Conservation (phyloP, 768 basidiomycete genomes). For the Sarcomyxa edulis region DNA sequence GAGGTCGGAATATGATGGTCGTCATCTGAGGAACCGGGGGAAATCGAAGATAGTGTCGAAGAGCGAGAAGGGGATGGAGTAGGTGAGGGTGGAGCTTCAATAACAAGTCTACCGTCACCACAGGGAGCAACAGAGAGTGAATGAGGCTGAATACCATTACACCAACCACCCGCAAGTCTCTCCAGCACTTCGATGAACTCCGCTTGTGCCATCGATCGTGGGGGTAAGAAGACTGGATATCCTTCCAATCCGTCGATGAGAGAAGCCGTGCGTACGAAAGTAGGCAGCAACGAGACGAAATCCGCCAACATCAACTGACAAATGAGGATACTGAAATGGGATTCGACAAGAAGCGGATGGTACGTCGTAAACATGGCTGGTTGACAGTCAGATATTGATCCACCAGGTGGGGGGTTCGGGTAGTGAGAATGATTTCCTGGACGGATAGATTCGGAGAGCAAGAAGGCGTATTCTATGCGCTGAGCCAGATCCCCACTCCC, state of each 20-base stretch:
- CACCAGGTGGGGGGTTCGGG: slow-evolving; percentile 30
- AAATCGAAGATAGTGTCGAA: slow-evolving; percentile 10
- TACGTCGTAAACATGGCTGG: slow-evolving; percentile 81
- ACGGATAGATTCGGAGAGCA: slow-evolving; percentile 62
- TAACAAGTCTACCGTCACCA: slow-evolving; percentile 38
- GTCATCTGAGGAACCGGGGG: no score
- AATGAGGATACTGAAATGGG: slow-evolving; percentile 76
- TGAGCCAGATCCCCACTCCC: slow-evolving; percentile 41
- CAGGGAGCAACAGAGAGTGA: slow-evolving; percentile 28
- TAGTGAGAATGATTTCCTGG: slow-evolving; percentile 45
- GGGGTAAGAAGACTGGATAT: slow-evolving; percentile 83
- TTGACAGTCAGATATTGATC: slow-evolving; percentile 36
- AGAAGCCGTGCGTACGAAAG: slow-evolving; percentile 60
- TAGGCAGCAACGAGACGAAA: slow-evolving; percentile 53
- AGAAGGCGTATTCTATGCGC: slow-evolving; percentile 61
- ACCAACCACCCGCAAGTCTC: slow-evolving; percentile 76
- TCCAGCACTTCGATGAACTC: slow-evolving; percentile 86
- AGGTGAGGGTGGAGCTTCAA: slow-evolving; percentile 31
- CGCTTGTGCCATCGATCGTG: slow-evolving; percentile 85
- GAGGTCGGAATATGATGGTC: slow-evolving; percentile 6
- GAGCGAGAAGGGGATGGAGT: no score
- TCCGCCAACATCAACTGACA: slow-evolving; percentile 76
- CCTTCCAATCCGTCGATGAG: slow-evolving; percentile 82
- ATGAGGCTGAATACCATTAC: slow-evolving; percentile 55
- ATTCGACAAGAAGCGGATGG: slow-evolving; percentile 85